These are phyloP conservation scores for Cercis canadensis DNA, from an alignment of 306 rosid genomes.

Conservation along the genomic window DNA sequence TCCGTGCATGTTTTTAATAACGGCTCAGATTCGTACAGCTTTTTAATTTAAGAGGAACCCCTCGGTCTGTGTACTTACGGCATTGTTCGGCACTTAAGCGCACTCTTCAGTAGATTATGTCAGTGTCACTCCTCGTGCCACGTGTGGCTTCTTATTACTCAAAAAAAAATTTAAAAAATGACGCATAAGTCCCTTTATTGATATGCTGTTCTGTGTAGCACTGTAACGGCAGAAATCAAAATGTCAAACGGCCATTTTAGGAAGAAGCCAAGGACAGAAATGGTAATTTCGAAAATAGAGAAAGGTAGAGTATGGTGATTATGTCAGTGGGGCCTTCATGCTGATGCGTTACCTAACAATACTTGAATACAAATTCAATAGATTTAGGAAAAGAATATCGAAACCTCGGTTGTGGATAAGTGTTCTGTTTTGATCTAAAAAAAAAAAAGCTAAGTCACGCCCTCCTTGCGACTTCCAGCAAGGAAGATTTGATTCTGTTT, in stretches of 20 bases:
- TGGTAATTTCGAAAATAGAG: background rate
- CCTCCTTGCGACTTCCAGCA: too few species aligned
- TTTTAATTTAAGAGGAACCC: background rate
- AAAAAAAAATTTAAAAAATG: too few species aligned
- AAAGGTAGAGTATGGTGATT: background rate
- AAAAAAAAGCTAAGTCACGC: too few species aligned
- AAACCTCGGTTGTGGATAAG: too few species aligned
- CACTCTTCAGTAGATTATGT: too few species aligned
- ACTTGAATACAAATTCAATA: background rate
- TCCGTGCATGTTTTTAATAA: background rate
- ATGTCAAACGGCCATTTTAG: background rate
- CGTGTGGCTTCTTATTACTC: background rate
- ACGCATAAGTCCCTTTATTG: too few species aligned
- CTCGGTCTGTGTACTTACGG: background rate
- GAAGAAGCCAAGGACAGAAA: background rate
- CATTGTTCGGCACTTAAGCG: too few species aligned
- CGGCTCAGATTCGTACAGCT: background rate
- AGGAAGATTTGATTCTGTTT: too few species aligned
- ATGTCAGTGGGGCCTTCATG: background rate
- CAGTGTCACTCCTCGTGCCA: background rate
- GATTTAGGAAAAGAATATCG: too few species aligned
- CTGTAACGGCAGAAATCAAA: too few species aligned
- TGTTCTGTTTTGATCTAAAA: too few species aligned
- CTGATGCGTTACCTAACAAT: background rate
- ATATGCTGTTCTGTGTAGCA: too few species aligned